Conservation (phyloP, 768 basidiomycete species). For the Mrakia frigida region DNA sequence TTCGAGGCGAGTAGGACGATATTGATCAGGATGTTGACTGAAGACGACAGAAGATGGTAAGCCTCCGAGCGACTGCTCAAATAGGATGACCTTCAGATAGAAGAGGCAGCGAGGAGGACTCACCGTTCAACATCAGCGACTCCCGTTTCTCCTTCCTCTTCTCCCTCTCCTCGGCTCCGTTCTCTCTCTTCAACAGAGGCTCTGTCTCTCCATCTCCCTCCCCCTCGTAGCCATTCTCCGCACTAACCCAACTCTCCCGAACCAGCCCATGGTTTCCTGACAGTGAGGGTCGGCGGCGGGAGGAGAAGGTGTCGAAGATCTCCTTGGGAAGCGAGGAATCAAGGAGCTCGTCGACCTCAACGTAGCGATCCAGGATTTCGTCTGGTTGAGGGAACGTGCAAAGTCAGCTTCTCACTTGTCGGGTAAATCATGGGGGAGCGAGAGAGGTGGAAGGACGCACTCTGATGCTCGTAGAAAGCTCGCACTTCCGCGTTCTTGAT, state of each 20-base stretch:
- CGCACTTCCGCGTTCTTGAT: background rate
- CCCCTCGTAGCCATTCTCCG: background rate
- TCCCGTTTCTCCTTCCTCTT: background rate
- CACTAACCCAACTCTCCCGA: background rate
- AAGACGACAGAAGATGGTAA: background rate
- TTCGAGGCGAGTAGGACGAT: conserved; percentile 14
- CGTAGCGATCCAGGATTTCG: conserved; percentile 9
- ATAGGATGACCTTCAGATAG: background rate
- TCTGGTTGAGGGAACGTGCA: background rate
- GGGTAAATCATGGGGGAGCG: background rate
- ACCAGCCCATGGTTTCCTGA: background rate
- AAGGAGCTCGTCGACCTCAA: conserved; percentile 21
- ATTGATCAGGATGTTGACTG: conserved; percentile 30
- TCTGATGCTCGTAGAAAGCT: conserved; percentile 19
- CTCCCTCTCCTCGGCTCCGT: conserved; percentile 9
- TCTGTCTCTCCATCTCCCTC: background rate
- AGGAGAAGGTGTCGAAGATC: conserved; percentile 21
- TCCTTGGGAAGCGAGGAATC: conserved; percentile 15
- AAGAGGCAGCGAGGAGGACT: background rate
- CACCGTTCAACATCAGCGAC: background rate
- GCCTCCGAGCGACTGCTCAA: too few species aligned
- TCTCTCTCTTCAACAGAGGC: background rate
- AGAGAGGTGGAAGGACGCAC: background rate
- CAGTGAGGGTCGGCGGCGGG: background rate
- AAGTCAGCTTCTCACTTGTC: background rate